Percentiles rank a stretch among this genome's conserved stretches.
These are phyloP conservation scores for Acaromyces ingoldii DNA, from an alignment of 1,284 basidiomycete species.

Conservation along the genomic window DNA sequence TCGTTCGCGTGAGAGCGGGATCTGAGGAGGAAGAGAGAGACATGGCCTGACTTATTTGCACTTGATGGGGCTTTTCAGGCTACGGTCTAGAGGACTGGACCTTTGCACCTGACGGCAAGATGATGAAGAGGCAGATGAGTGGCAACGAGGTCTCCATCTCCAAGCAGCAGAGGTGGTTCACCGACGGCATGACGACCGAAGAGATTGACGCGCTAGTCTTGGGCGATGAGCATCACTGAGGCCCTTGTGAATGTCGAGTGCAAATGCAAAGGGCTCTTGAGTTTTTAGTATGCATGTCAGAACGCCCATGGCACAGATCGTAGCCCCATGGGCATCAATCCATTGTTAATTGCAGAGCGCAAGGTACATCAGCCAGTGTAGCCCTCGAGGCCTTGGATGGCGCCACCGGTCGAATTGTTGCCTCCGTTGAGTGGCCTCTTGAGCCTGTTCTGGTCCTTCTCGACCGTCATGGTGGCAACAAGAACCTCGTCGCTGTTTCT, in stretches of 20 bases:
- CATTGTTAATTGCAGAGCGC: too few species aligned
- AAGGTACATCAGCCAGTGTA: too few species aligned
- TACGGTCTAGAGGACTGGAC: conserved; percentile 64
- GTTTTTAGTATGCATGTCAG: too few species aligned
- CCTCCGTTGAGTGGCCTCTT: conserved; percentile 59
- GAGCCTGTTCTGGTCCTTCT: conserved; percentile 58
- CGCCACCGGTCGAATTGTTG: conserved; percentile 21
- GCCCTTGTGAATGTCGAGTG: too few species aligned
- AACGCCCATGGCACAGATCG: too few species aligned
- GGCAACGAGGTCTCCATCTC: conserved; percentile 56
- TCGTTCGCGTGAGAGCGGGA: background rate
- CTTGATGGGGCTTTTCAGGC: conserved; percentile 27
- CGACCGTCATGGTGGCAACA: conserved; percentile 50
- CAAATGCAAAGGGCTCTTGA: too few species aligned
- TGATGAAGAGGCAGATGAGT: conserved; percentile 56
- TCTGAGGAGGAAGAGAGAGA: background rate
- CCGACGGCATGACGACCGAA: conserved; percentile 47
- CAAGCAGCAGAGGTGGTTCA: conserved; percentile 61
- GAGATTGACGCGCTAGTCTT: conserved; percentile 8
- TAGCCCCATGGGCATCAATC: too few species aligned
- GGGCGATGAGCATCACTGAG: conserved; percentile 7
- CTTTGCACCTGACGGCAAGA: conserved; percentile 58
- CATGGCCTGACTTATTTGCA: too few species aligned
- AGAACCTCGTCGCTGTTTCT: conserved; percentile 56
- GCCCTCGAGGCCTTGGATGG: too few species aligned